Evolutionary conservation across 1,139 yeast genomes (phyloP).

Genomic region (Lipomyces yarrowii): DNA sequence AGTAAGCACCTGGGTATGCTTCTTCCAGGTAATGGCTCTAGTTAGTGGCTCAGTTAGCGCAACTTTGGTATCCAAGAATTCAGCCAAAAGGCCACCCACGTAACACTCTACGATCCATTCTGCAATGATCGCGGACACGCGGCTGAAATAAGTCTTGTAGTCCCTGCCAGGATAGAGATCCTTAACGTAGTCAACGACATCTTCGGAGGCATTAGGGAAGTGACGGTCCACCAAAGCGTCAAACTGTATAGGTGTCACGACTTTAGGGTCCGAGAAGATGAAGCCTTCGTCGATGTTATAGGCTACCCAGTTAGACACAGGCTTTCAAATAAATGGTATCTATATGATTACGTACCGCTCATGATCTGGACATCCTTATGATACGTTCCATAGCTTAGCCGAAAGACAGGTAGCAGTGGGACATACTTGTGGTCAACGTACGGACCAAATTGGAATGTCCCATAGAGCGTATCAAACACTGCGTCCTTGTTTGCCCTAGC

Average conservation of each 20-base stretch:
- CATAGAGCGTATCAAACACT: constrained; percentile 13
- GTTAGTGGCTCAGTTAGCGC: neutral
- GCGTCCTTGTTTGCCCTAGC: constrained; percentile 16
- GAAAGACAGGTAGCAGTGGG: constrained; percentile 19
- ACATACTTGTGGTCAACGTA: constrained; percentile 23
- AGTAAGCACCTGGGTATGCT: constrained; percentile 11
- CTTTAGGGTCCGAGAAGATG: constrained; percentile 24
- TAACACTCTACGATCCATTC: constrained; percentile 29
- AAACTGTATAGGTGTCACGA: constrained; percentile 9
- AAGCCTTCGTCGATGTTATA: constrained; percentile 24
- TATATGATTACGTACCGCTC: constrained; percentile 2
- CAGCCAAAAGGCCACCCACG: neutral
- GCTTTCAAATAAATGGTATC: neutral
- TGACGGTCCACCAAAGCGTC: constrained; percentile 14
- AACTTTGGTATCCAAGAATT: neutral
- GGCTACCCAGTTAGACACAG: neutral
- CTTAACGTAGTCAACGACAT: constrained; percentile 11
- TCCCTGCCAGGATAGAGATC: constrained; percentile 15
- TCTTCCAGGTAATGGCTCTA: constrained; percentile 13
- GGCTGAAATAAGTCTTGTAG: constrained; percentile 6
- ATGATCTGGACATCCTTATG: constrained; percentile 11
- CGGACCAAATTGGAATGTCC: constrained; percentile 23
- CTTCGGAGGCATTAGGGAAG: constrained; percentile 26
- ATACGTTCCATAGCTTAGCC: constrained; percentile 16
- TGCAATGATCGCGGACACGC: constrained; percentile 18